Percentiles rank a stretch among this genome's conserved stretches.
These are phyloP conservation scores for Capronia epimyces DNA, from an alignment of 2,329 filamentous ascomycete genomes.

Conservation along the genomic window DNA sequence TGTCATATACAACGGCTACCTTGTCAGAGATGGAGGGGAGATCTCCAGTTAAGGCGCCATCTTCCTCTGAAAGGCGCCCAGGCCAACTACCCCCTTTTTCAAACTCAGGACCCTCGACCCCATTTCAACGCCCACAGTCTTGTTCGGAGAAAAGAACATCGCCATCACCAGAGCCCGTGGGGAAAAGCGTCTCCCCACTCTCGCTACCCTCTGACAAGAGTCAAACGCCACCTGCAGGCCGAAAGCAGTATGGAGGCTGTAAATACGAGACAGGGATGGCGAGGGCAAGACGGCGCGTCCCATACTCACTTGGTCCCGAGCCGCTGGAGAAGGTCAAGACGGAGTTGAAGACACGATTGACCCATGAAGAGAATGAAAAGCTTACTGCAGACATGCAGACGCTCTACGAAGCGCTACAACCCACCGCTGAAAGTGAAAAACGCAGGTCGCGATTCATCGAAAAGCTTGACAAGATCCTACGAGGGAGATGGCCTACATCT, in stretches of 20 bases:
- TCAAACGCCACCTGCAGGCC: conserved; percentile 62
- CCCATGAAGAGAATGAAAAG: conserved; percentile 66
- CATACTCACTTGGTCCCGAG: conserved; percentile 82
- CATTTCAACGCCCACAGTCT: conserved; percentile 78
- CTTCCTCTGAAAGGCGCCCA: neutral
- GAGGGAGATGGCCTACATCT: conserved; percentile 84
- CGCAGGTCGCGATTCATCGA: conserved; percentile 70
- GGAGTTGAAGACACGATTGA: conserved; percentile 64
- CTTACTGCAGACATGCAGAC: conserved; percentile 78
- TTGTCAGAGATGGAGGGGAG: conserved; percentile 12
- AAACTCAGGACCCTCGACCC: conserved; percentile 87
- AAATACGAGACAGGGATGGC: conserved; percentile 84
- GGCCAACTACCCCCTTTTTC: conserved; percentile 50
- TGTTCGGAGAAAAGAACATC: conserved; percentile 73
- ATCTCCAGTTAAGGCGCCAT: neutral
- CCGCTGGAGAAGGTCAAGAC: conserved; percentile 61
- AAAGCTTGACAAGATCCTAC: conserved; percentile 83
- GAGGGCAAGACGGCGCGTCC: conserved; percentile 77
- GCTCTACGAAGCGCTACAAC: conserved; percentile 78
- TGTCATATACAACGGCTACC: conserved; percentile 11
- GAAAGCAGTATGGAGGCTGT: conserved; percentile 64
- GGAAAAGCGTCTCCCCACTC: conserved; percentile 75
- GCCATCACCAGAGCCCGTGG: conserved; percentile 69
- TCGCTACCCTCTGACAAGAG: conserved; percentile 89
- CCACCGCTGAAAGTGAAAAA: conserved; percentile 70